Evolutionary conservation across 2,329 filamentous ascomycete genomes (phyloP).

Genomic region (Aspergillus sergii): DNA sequence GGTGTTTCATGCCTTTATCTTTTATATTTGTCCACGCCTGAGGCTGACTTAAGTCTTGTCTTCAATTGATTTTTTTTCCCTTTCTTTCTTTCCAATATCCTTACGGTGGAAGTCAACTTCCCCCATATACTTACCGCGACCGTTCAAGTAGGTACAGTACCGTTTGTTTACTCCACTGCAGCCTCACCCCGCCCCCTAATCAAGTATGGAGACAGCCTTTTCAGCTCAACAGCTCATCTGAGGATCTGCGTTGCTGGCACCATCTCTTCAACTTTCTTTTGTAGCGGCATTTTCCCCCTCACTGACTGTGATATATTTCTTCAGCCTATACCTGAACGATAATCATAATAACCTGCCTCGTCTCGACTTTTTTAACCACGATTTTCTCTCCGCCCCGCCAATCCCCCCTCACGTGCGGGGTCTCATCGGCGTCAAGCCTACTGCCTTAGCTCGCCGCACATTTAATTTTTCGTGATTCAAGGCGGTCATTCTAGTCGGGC

Average conservation of each 20-base stretch:
- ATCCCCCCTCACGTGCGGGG: slow-evolving; percentile 27
- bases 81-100: neutral
- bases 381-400: slow-evolving; percentile 12
- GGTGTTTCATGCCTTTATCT: neutral
- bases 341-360: neutral
- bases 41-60: neutral
- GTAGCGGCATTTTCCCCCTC: neutral
- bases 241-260: neutral
- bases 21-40: neutral
- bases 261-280: neutral
- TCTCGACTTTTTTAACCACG: neutral
- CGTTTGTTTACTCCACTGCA: neutral
- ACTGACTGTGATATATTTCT: neutral
- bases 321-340: neutral
- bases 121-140: neutral
- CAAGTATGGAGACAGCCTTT: neutral
- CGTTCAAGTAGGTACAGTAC: neutral
- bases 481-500: slow-evolving; percentile 7
- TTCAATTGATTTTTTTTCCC: neutral
- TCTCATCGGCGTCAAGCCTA: slow-evolving; percentile 18
- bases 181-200: neutral
- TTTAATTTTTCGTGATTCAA: slow-evolving; percentile 4
- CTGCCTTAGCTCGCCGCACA: slow-evolving; percentile 23
- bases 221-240: neutral
- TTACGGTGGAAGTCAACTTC: neutral